These are phyloP conservation scores for Cladophialophora carrionii DNA, from an alignment of 2,329 filamentous ascomycete species.

Conservation along the genomic window DNA sequence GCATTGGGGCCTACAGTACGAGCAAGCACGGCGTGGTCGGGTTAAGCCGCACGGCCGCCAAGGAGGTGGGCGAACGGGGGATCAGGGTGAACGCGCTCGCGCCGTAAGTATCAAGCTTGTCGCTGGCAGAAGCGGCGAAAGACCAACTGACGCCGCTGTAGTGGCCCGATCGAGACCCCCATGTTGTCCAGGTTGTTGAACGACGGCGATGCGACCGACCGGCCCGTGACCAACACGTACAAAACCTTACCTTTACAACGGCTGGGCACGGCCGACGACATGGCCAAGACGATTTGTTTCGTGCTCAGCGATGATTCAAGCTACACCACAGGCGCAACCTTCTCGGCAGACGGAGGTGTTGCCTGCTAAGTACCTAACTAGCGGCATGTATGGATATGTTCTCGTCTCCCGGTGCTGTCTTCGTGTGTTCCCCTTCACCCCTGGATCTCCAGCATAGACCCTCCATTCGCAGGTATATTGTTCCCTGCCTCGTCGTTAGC, in stretches of 20 bases:
- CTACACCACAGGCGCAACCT: slow-evolving; percentile 50
- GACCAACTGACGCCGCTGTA: slow-evolving; percentile 12
- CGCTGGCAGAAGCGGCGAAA: neutral
- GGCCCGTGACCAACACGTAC: slow-evolving; percentile 27
- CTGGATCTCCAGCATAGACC: slow-evolving; percentile 16
- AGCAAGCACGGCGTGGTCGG: slow-evolving; percentile 52
- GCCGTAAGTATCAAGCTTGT: slow-evolving; percentile 36
- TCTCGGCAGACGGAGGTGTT: slow-evolving; percentile 52
- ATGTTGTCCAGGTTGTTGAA: slow-evolving; percentile 25
- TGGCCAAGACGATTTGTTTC: slow-evolving; percentile 51
- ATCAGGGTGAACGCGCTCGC: slow-evolving; percentile 46
- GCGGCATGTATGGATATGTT: neutral
- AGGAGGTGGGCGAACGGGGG: slow-evolving; percentile 41
- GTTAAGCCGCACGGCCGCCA: slow-evolving; percentile 48
- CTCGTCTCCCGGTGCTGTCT: neutral
- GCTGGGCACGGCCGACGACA: slow-evolving; percentile 43
- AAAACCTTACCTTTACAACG: slow-evolving; percentile 57
- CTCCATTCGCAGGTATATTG: slow-evolving; percentile 18
- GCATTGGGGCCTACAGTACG: slow-evolving; percentile 49
- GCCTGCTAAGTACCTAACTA: slow-evolving; percentile 14
- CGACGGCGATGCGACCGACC: slow-evolving; percentile 12
- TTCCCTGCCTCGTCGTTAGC: slow-evolving; percentile 8
- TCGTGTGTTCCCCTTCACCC: slow-evolving; percentile 7
- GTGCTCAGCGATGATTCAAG: slow-evolving; percentile 51
- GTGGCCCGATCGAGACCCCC: slow-evolving; percentile 30